Conservation (phyloP, 352 stramenopile species). For the Blastocystis hominis region DNA sequence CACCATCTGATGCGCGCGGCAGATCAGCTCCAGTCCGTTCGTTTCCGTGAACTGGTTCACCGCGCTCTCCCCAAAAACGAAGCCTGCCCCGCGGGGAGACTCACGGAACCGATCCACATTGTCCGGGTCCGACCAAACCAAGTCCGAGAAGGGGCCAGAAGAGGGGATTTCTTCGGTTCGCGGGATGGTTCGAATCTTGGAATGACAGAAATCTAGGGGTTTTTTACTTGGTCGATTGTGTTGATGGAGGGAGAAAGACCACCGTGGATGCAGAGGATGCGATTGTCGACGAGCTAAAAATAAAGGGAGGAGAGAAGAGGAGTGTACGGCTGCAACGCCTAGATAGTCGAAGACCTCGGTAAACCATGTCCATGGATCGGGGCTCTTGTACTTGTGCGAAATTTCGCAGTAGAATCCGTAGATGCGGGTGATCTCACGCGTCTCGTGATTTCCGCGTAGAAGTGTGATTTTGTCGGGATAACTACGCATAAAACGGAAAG, state of each 20-base stretch:
- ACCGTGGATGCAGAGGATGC: slow-evolving; percentile 81
- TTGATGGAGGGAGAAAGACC: slow-evolving; percentile 74
- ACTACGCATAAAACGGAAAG: slow-evolving; percentile 71
- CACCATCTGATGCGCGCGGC: slow-evolving; percentile 76
- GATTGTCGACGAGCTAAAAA: slow-evolving; percentile 58
- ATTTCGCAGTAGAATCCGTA: slow-evolving; percentile 82
- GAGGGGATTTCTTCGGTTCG: slow-evolving; percentile 96
- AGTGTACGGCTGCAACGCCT: slow-evolving; percentile 81
- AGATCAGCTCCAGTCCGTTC: slow-evolving; percentile 77
- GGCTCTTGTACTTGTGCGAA: slow-evolving; percentile 86
- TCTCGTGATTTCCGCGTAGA: slow-evolving; percentile 78
- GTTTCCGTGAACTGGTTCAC: slow-evolving; percentile 78
- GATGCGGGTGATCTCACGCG: slow-evolving; percentile 74
- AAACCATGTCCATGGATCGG: slow-evolving; percentile 87
- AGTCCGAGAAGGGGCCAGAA: slow-evolving; percentile 95
- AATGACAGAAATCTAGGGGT: neutral
- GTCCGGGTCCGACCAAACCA: slow-evolving; percentile 85
- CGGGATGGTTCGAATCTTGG: slow-evolving; percentile 72
- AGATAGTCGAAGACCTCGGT: slow-evolving; percentile 91
- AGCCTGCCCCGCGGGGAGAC: slow-evolving; percentile 74
- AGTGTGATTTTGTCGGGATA: slow-evolving; percentile 78
- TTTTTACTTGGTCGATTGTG: slow-evolving; percentile 73
- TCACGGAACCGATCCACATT: slow-evolving; percentile 81
- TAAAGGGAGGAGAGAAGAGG: slow-evolving; percentile 61
- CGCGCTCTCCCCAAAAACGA: slow-evolving; percentile 74